These are phyloP conservation scores for Phytophthora europaea DNA, from an alignment of 352 stramenopile genomes.

Conservation along the genomic window DNA sequence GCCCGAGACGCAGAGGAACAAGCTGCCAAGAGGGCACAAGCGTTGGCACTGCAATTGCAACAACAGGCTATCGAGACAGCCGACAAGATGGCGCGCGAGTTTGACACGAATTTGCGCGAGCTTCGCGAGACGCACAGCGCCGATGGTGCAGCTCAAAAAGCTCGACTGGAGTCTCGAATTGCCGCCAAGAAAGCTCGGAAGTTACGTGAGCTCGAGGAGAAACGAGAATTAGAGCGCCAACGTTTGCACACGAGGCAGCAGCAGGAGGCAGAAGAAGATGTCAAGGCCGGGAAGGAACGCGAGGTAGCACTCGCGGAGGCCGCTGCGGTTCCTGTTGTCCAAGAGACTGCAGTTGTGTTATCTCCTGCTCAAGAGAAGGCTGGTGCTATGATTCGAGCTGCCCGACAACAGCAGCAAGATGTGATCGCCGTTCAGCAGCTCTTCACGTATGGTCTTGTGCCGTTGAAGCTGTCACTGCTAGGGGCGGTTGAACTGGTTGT, in stretches of 20 bases:
- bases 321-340: background rate
- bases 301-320: slow-evolving; percentile 37
- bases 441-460: slow-evolving; percentile 58
- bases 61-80: slow-evolving; percentile 60
- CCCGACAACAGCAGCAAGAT: slow-evolving; percentile 56
- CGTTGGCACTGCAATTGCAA: slow-evolving; percentile 37
- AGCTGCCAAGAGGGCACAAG: slow-evolving; percentile 38
- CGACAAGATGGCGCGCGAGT: slow-evolving; percentile 71
- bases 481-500: slow-evolving; percentile 68
- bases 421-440: slow-evolving; percentile 67
- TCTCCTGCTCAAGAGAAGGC: slow-evolving; percentile 27
- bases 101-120: slow-evolving; percentile 69
- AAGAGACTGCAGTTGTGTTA: slow-evolving; percentile 14
- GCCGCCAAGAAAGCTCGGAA: slow-evolving; percentile 85
- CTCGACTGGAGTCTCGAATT: slow-evolving; percentile 77
- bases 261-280: slow-evolving; percentile 49
- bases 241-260: slow-evolving; percentile 55
- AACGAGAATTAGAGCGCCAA: slow-evolving; percentile 65
- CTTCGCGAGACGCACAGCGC: slow-evolving; percentile 64
- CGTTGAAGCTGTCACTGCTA: slow-evolving; percentile 62
- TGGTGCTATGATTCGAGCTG: slow-evolving; percentile 13
- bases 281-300: slow-evolving; percentile 44
- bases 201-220: slow-evolving; percentile 74
- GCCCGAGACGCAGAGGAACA: slow-evolving; percentile 55
- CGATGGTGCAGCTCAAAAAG: slow-evolving; percentile 70